Conservation (phyloP, 2,329 filamentous ascomycete species). For the Cladobotryum mycophilum region DNA sequence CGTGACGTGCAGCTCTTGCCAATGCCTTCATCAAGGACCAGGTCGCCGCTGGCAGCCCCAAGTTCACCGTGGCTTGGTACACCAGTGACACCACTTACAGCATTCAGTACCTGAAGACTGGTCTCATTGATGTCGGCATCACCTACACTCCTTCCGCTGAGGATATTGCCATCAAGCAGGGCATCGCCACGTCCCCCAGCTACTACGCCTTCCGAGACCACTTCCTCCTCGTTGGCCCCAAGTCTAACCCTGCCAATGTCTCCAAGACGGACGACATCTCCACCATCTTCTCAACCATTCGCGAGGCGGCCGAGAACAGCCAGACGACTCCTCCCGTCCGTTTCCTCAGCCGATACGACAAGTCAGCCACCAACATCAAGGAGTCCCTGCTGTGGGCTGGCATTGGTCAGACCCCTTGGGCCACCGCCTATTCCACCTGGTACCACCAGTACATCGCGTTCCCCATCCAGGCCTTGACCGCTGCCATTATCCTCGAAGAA, state of each 20-base stretch:
- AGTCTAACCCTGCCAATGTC: slow-evolving; percentile 28
- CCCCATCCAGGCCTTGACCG: slow-evolving; percentile 38
- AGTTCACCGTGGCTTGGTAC: slow-evolving; percentile 40
- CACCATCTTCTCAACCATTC: slow-evolving; percentile 30
- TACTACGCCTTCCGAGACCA: slow-evolving; percentile 41
- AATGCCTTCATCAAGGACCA: slow-evolving; percentile 21
- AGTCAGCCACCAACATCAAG: slow-evolving; percentile 44
- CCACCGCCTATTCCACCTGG: slow-evolving; percentile 37
- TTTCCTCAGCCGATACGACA: slow-evolving; percentile 41
- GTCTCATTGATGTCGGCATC: slow-evolving; percentile 37
- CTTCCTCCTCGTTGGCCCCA: slow-evolving; percentile 37
- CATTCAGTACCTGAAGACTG: slow-evolving; percentile 36
- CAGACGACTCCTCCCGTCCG: slow-evolving; percentile 28
- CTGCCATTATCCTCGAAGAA: slow-evolving; percentile 34
- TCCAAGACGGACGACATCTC: slow-evolving; percentile 22
- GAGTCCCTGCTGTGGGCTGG: slow-evolving; percentile 38
- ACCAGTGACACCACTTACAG: slow-evolving; percentile 39
- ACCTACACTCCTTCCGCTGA: slow-evolving; percentile 39
- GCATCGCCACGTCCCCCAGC: slow-evolving; percentile 24
- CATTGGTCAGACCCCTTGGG: slow-evolving; percentile 42
- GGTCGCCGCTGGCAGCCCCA: slow-evolving; percentile 14
- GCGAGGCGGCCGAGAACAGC: slow-evolving; percentile 27
- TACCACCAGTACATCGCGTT: slow-evolving; percentile 42
- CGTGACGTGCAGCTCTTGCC: slow-evolving; percentile 16
- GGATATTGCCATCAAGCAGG: slow-evolving; percentile 35